Evolutionary conservation across 768 basidiomycete genomes (phyloP), one percentile per base, ranked within the genome.

Genomic region (Boletus tylopilopsis): DNA sequence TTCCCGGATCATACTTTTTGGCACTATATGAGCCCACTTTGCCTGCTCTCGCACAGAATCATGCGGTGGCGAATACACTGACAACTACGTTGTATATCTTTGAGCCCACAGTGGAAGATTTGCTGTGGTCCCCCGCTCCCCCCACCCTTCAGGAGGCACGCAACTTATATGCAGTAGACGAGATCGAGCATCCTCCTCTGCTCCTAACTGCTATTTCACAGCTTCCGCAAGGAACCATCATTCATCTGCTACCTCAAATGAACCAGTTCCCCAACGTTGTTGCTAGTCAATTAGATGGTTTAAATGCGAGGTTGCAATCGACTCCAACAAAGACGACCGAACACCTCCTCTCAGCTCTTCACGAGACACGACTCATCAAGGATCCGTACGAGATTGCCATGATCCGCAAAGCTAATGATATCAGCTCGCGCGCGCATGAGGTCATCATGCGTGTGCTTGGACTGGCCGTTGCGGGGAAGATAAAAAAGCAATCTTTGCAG

Each of bases 361-460:
- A 94, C 55, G 75, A 69, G 18, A 84, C 92, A 16, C 78, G 95
- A 8, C 70, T 97, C 32, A 82, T 77, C 52, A 98, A 97, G 70
- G 84, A 85, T 29, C 63, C 70, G 5, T 64, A 75, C 37, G 95
- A 97, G 68, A 81, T 98, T 44, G 74, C 73, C 9, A 69, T 79
- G 45, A 94, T 98, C 63, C 74, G 76, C 47, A 79, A 78, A 45
- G 95, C 95, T 0, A 93, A 90, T 62, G 76, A 78, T 46, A 92
- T 98, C 57, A 90, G 89, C 58, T 91, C 89, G 0, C 76, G 84
- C 3, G 95, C 95, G 5, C 95, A 97, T 56, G 90, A 94, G 68
- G 79, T 82, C 7, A 82, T 97, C 42, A 98, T 97, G 95, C 77
- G 90, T 8, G 84, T 95, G 9, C 77, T 96, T 13, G 94, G 94